These are phyloP conservation scores for Crepidotus variabilis DNA, from an alignment of 768 basidiomycete species.

Conservation along the genomic window DNA sequence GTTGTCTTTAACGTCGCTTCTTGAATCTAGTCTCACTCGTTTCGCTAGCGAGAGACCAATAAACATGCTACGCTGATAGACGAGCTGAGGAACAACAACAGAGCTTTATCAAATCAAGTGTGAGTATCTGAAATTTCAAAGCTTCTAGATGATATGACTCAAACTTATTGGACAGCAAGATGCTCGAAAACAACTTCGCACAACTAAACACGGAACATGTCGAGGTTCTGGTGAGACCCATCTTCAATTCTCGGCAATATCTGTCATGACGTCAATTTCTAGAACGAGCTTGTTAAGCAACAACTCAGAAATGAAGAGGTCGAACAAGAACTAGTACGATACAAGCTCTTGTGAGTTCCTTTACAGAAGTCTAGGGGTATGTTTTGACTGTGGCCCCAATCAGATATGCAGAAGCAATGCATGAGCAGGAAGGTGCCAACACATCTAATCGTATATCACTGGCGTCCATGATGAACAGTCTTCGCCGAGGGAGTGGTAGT, in stretches of 20 bases:
- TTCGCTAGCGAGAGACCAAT: slow-evolving; percentile 57
- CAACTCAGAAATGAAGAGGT: slow-evolving; percentile 89
- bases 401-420: slow-evolving; percentile 74
- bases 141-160: not conserved
- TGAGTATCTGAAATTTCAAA: slow-evolving; percentile 33
- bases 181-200: slow-evolving; percentile 72
- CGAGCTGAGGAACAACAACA: slow-evolving; percentile 74
- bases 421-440: slow-evolving; percentile 68
- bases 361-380: slow-evolving; percentile 4
- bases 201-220: slow-evolving; percentile 85
- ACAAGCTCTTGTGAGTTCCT: slow-evolving; percentile 77
- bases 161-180: slow-evolving; percentile 49
- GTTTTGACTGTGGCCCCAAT: not conserved
- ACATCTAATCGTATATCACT: slow-evolving; percentile 62
- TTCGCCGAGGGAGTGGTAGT: slow-evolving; percentile 33
- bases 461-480: slow-evolving; percentile 36
- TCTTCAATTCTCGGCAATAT: not conserved
- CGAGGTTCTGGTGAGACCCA: slow-evolving; percentile 52
- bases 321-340: slow-evolving; percentile 90
- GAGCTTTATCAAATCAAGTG: slow-evolving; percentile 75
- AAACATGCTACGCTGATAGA: slow-evolving; percentile 86
- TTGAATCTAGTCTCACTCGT: not conserved
- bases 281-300: slow-evolving; percentile 91
- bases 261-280: not conserved
- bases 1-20: no score